Evolutionary conservation across 1,284 basidiomycete species (phyloP).

Genomic region (Thelephora terrestris): DNA sequence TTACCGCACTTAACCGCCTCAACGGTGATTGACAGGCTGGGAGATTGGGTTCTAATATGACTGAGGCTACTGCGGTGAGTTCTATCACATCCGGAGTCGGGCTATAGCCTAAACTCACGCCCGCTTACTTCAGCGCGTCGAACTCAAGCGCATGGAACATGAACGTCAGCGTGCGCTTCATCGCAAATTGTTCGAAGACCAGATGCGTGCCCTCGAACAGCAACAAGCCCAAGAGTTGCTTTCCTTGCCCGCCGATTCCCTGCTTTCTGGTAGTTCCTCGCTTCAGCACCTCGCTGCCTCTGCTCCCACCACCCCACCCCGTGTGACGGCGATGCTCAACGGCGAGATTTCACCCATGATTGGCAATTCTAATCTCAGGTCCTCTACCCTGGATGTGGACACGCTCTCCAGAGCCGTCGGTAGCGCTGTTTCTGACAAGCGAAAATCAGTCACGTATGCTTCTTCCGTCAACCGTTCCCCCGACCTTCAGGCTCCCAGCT

Average conservation of each 20-base stretch:
- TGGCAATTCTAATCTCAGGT: conserved; percentile 30
- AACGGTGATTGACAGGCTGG: conserved; percentile 42
- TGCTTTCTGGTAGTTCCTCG: conserved; percentile 26
- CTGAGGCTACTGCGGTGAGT: conserved; percentile 71
- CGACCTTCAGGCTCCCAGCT: conserved; percentile 43
- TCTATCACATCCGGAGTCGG: conserved; percentile 1
- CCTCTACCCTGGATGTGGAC: conserved; percentile 46
- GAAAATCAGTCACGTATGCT: conserved; percentile 79
- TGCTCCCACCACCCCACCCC: conserved; percentile 74
- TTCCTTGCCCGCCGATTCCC: conserved; percentile 49
- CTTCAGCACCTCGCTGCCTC: conserved; percentile 68
- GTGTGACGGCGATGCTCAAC: conserved; percentile 51
- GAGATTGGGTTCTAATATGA: conserved; percentile 73
- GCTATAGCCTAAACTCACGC: conserved; percentile 1
- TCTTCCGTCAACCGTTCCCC: conserved; percentile 64
- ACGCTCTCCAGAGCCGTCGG: conserved; percentile 56
- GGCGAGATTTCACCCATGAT: conserved; percentile 32
- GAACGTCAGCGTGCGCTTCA: conserved; percentile 79
- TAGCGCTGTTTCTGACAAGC: conserved; percentile 56
- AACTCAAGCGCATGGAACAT: conserved; percentile 85
- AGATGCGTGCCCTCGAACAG: conserved; percentile 86
- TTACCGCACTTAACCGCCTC: conserved; percentile 13
- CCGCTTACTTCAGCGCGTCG: conserved; percentile 54
- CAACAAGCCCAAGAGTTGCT: conserved; percentile 83
- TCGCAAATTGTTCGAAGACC: conserved; percentile 85